Evolutionary conservation across 2,329 filamentous ascomycete genomes (phyloP), one percentile per base, ranked within the genome.

Genomic region (Tricladium varicosporioides): DNA sequence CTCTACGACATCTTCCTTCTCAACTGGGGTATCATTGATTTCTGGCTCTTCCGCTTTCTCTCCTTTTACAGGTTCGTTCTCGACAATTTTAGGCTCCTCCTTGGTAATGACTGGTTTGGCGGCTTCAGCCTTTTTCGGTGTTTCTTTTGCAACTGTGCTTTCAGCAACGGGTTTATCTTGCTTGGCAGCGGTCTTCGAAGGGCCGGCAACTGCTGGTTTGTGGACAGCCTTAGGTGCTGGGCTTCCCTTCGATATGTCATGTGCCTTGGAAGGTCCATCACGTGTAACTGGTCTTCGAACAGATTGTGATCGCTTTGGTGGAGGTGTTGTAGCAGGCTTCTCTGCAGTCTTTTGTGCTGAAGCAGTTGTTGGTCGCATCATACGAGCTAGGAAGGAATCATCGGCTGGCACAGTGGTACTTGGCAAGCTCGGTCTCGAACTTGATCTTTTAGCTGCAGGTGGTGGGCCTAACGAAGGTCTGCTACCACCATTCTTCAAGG

Each of bases 321-420:
- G 61, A 1, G 81, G 80, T 0, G 80, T 81, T 0, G 73, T 62
- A 1, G 77, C 73, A 1, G 70, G 70, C 73, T 89, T 91, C 5
- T 89, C 87, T 2, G 82, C 76, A 0, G 81, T 80, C 73, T 90
- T 91, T 61, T 79, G 85, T 8, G 86, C 80, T 5, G 86, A 90
- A 47, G 83, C 78, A 46, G 87, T 82, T 0, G 89, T 92, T 1
- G 89, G 89, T 43, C 88, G 79, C 84, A 87, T 92, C 88, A 92
- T 91, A 52, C 89, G 83, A n/a, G 87, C 88, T 22, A 92, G 74
- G 72, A 92, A 92, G 13, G 84, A 74, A 62, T 89, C 86, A 61
- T 90, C 86, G 1, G 88, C 77, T 15, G 81, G 80, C 48, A 76
- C 78, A 22, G 80, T 76, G 59, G 78, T 76, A 64, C 79, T 80